A percentile compares a stretch with the other conserved stretches of the same genome.
phyloP scores from a whole-genome alignment of 768 basidiomycete species.

The Kwoniella sp. region DNA sequence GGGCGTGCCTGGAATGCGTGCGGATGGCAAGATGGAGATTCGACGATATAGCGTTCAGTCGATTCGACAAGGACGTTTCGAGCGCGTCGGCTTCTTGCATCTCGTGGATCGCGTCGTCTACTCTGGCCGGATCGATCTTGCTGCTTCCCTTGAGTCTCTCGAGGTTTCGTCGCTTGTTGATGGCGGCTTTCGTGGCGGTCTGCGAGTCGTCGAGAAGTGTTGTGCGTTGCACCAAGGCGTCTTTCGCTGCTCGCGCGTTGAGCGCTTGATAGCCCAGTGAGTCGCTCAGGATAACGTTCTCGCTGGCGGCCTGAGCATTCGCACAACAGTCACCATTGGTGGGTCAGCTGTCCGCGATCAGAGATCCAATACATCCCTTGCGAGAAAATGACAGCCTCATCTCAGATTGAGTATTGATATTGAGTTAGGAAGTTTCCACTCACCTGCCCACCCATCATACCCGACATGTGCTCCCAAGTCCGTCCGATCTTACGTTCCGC shows the following conservation, averaged over 20 bases:
- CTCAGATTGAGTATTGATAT: background rate
- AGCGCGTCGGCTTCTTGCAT: constrained; percentile 75
- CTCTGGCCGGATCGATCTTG: constrained; percentile 69
- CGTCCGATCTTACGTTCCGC: constrained; percentile 81
- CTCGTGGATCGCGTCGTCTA: constrained; percentile 55
- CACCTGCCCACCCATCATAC: constrained; percentile 81
- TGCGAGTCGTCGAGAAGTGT: constrained; percentile 93
- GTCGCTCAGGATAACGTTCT: constrained; percentile 95
- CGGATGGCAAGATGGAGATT: constrained; percentile 86
- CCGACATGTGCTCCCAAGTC: constrained; percentile 81
- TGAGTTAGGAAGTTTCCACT: no score
- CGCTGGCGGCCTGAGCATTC: constrained; percentile 69
- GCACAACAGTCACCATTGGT: background rate
- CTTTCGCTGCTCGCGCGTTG: constrained; percentile 93
- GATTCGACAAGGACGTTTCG: constrained; percentile 77
- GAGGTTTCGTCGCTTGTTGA: constrained; percentile 87
- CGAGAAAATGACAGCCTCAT: background rate
- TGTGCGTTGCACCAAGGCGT: constrained; percentile 81
- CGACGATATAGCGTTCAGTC: constrained; percentile 90
- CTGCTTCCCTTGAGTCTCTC: constrained; percentile 59
- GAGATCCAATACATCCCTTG: no score
- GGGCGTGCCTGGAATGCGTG: constrained; percentile 79
- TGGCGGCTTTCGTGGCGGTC: constrained; percentile 85
- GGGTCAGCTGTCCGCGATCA: background rate
- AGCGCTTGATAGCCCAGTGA: constrained; percentile 92